Evolutionary conservation across 2,329 filamentous ascomycete genomes (phyloP).

Genomic region (Pseudogymnoascus sp.): DNA sequence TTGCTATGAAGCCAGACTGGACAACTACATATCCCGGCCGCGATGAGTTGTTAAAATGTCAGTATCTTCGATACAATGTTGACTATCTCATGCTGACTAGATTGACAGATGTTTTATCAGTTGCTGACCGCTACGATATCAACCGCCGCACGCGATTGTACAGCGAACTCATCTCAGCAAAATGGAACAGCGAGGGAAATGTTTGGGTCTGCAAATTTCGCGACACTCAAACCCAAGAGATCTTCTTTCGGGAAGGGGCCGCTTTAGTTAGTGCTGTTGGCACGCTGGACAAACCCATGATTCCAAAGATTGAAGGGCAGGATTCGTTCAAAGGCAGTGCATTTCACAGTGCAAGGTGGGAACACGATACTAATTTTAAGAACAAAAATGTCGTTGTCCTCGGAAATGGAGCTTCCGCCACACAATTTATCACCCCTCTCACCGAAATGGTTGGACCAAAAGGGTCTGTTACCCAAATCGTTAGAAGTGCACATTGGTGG

Average conservation of each 20-base stretch:
- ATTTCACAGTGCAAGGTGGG: constrained; percentile 10
- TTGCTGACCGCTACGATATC: constrained; percentile 6
- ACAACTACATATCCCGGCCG: not conserved
- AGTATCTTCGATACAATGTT: no score
- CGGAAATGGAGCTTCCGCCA: not conserved
- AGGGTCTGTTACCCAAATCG: not conserved
- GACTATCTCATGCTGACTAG: not conserved
- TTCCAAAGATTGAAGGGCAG: not conserved
- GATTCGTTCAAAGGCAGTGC: constrained; percentile 10
- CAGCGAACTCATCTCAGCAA: not conserved
- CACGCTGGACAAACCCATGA: not conserved
- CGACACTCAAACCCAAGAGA: constrained; percentile 13
- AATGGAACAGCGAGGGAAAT: not conserved
- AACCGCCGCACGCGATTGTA: not conserved
- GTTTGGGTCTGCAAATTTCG: not conserved
- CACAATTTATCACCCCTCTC: constrained; percentile 8
- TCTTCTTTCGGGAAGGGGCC: not conserved
- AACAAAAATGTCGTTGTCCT: constrained; percentile 8
- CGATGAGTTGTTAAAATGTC: no score
- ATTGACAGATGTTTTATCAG: not conserved
- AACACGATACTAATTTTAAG: not conserved
- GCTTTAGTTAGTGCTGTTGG: constrained; percentile 9
- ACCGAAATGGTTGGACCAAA: not conserved
- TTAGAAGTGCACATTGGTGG: no score
- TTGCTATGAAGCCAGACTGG: constrained; percentile 16